Base-by-base conservation (phyloP, 371 early-diverging fungal genomes). In the Mortierella sp. region DNA sequence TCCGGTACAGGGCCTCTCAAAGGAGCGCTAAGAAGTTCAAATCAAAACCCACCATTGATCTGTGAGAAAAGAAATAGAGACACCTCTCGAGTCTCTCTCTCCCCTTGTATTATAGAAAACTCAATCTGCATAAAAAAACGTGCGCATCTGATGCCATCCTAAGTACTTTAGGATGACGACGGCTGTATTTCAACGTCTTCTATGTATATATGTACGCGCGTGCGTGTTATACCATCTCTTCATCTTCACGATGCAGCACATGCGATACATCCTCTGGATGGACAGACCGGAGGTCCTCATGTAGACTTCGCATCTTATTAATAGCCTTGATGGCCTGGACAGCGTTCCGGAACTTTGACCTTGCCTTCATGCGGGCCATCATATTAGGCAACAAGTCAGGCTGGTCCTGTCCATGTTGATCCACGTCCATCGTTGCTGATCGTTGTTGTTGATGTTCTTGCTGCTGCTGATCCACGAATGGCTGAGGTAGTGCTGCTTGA, bases 21-120 rank as follows among this genome's bases (percentile, higher is more conserved):
- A 83, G 97, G 46, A 91, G 90, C 11, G 79, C 90, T 8, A 94
- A 90, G 70, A 97, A 97, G 72, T 95, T 95, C 81, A 96, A 96
- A 60, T 76, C 85, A 34, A 94, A 91, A 56, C 89, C 93, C 9
- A 89, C 89, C 1, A 87, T 95, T 31, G 95, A 94, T 63, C 71
- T 97, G 48, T 87, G 76, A 73, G 61, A 39, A 39, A 14, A 11
- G 39, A 39, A 39, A 44, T 44, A 19, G 21, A 44, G 19, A 19
- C 44, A 44, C 48, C n/a, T n/a, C n/a, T n/a, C n/a, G n/a, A n/a
- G n/a, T 54, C 0, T 6, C 0, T 17, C 14, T 26, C 27, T 15
- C 21, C 4, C 11, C 46, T 32, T 32, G 24, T 21, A 47, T 32
- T 19, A 50, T 42, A 31, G n/a, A n/a, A n/a, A n/a, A n/a, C n/a